A percentile compares a stretch with the other conserved stretches of the same genome.
Evolutionary conservation across 306 rosid species (phyloP).

Genomic region (Begonia peltatifolia): DNA sequence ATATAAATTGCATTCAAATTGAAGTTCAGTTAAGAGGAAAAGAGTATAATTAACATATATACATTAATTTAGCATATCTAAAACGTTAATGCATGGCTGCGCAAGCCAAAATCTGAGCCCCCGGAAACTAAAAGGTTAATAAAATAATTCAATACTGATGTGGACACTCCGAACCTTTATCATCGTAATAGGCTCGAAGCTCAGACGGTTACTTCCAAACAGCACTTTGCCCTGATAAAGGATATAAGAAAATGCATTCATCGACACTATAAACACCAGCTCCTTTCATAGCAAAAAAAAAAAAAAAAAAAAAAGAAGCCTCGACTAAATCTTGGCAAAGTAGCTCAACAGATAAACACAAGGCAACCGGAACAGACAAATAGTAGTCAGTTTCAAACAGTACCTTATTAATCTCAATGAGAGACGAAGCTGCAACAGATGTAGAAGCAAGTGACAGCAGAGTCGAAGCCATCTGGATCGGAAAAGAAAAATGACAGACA

Average conservation of each 20-base stretch:
- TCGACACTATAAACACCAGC: neutral
- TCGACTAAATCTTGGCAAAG: neutral
- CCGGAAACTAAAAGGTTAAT: neutral
- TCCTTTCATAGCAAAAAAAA: neutral
- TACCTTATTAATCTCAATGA: conserved; percentile 36
- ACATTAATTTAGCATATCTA: neutral
- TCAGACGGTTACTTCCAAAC: conserved; percentile 25
- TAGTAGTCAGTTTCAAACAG: neutral
- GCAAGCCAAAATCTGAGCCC: neutral
- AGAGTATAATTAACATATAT: neutral
- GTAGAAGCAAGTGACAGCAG: conserved; percentile 38
- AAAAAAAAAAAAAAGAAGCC: neutral
- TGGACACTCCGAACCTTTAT: conserved; percentile 20
- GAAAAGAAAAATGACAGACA: neutral
- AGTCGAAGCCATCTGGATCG: conserved; percentile 42
- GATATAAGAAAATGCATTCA: conserved; percentile 3
- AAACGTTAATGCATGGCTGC: no score
- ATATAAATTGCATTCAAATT: no score
- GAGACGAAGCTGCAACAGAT: conserved; percentile 33
- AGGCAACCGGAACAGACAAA: neutral
- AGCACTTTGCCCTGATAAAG: conserved; percentile 31
- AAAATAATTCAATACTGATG: neutral
- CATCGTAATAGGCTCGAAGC: conserved; percentile 25
- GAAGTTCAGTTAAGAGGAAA: no score
- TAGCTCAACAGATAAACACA: conserved; percentile 10